Percentiles rank a stretch among this genome's conserved stretches.
Conservation (phyloP, 805 yeast species). For the Lipomyces kockii region DNA sequence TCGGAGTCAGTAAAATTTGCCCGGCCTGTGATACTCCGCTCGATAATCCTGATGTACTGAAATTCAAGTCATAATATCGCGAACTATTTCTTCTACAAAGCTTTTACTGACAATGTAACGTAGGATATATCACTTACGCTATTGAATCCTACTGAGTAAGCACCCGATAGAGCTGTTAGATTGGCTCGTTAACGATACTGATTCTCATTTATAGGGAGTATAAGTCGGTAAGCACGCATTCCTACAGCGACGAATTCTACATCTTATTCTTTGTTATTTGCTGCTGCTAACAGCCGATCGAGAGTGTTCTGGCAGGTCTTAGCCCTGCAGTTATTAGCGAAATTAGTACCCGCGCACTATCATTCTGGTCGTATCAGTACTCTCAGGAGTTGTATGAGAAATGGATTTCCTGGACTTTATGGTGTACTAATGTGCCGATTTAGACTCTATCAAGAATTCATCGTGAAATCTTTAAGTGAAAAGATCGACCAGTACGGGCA, state of each 20-base stretch:
- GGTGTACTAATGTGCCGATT: not conserved
- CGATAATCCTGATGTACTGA: slow-evolving; percentile 22
- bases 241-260: not conserved
- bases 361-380: slow-evolving; percentile 30
- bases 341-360: slow-evolving; percentile 18
- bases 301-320: slow-evolving; percentile 30
- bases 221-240: slow-evolving; percentile 9
- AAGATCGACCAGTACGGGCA: slow-evolving; percentile 12
- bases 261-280: not conserved
- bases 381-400: slow-evolving; percentile 24
- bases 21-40: slow-evolving; percentile 24
- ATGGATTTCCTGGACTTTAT: not conserved
- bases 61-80: not conserved
- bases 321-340: slow-evolving; percentile 28
- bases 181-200: not conserved
- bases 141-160: slow-evolving; percentile 26
- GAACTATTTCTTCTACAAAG: not conserved
- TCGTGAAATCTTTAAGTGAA: slow-evolving; percentile 17
- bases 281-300: not conserved
- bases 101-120: not conserved
- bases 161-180: not conserved
- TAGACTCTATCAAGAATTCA: slow-evolving; percentile 25
- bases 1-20: slow-evolving; percentile 13
- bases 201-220: slow-evolving; percentile 8
- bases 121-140: slow-evolving; percentile 24